A percentile compares a stretch with the other conserved stretches of the same genome.
Evolutionary conservation across 2,329 filamentous ascomycete species (phyloP).

Genomic region (Fusarium succisae): DNA sequence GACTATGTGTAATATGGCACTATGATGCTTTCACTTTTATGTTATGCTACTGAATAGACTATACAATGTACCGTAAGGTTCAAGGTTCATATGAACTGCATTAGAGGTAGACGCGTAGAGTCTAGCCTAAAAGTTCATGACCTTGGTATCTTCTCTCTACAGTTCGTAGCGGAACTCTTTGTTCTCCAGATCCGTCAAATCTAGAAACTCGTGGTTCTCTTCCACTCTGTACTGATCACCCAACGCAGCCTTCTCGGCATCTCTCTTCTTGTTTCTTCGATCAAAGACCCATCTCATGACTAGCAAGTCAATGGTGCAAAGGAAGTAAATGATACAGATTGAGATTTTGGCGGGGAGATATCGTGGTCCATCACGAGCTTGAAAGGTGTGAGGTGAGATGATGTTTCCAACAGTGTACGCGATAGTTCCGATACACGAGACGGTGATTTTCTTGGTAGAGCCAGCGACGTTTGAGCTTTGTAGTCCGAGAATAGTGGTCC

Average conservation of each 20-base stretch:
- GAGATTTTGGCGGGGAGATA: slow-evolving; percentile 34
- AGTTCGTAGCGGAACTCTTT: neutral
- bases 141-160: neutral
- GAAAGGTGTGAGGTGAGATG: slow-evolving; percentile 35
- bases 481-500: slow-evolving; percentile 35
- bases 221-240: neutral
- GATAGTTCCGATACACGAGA: slow-evolving; percentile 35
- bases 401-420: slow-evolving; percentile 37
- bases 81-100: rapidly evolving
- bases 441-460: slow-evolving; percentile 35
- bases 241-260: slow-evolving; percentile 5
- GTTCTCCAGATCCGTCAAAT: slow-evolving; percentile 25
- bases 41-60: neutral
- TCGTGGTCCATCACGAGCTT: slow-evolving; percentile 24
- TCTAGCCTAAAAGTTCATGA: rapidly evolving
- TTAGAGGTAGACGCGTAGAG: too few relatives aligned
- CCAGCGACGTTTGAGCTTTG: slow-evolving; percentile 35
- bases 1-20: rapidly evolving
- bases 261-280: slow-evolving; percentile 19
- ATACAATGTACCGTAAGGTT: too few relatives aligned
- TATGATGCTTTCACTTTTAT: too few relatives aligned
- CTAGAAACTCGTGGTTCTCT: slow-evolving; percentile 34
- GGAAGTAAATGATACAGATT: slow-evolving; percentile 35
- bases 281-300: slow-evolving; percentile 31
- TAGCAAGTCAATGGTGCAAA: slow-evolving; percentile 28